phyloP scores from a whole-genome alignment of 495 filamentous ascomycete genomes.

The Neurospora sp. region DNA sequence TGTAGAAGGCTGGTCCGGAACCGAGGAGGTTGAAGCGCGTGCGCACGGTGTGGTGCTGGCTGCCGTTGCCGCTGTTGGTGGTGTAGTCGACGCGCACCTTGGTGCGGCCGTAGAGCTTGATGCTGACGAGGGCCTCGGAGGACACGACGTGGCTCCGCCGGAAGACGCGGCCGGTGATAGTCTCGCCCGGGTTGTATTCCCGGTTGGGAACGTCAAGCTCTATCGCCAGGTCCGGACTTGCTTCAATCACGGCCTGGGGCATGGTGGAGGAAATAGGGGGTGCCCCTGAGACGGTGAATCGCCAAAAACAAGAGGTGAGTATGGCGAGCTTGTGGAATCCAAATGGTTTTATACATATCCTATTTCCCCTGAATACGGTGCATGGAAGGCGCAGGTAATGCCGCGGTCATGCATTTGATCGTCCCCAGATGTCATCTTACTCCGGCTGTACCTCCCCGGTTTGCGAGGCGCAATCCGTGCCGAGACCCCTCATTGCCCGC shows the following conservation, averaged over 20 bases:
- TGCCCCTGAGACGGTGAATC: background rate
- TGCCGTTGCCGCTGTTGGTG: background rate
- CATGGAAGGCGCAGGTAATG: background rate
- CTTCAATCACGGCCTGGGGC: background rate
- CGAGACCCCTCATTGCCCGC: background rate
- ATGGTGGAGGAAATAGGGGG: background rate
- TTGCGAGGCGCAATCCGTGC: background rate
- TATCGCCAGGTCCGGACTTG: background rate
- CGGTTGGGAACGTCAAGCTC: background rate
- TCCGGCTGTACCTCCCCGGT: background rate
- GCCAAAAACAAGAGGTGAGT: background rate
- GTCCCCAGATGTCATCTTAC: background rate
- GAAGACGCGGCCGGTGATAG: background rate
- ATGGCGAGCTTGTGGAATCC: background rate
- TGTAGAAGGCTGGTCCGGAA: background rate
- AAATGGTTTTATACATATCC: background rate
- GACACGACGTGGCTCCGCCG: background rate
- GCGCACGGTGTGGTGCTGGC: background rate
- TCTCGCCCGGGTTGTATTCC: background rate
- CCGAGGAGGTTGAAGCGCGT: background rate
- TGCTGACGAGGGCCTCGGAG: background rate
- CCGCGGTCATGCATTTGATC: background rate
- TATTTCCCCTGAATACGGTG: background rate
- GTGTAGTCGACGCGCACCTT: background rate
- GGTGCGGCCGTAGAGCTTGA: background rate